Evolutionary conservation across 176 grass and related monocot genomes (phyloP), one percentile per base, ranked within the genome.

Genomic region (Sorghum bicolor): DNA sequence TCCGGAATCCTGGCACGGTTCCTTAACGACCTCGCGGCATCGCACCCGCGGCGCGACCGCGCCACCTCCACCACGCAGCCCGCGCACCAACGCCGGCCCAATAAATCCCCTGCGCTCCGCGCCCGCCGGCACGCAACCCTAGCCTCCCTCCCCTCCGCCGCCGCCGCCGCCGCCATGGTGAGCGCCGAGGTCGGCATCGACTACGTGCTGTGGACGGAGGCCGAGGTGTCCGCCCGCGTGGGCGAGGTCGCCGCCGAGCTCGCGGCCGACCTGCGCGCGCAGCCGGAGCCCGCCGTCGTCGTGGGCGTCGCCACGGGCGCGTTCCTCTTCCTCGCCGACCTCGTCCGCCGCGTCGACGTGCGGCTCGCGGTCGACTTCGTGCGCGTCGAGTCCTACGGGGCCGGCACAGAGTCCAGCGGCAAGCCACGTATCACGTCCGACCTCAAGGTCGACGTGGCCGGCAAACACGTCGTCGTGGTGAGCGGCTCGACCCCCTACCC

Each of bases 351-450:
- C 89, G 83, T 98, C 67, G 80, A 70, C 69, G 29, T 26, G 44
- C 93, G 78, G n/a, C 78, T 93, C 73, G 65, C 58, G 16, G 70
- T 98, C 67, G 96, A 98, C 76, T 73, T 98, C 69, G 77, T 98
- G 53, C 92, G 96, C 63, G 85, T 79, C 44, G 93, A 98, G 91
- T 98, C 96, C 74, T 98, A 98, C 72, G 96, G 96, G 38, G 88
- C 45, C 12, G 96, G 87, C 25, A 95, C 89, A 10, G 93, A 90
- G 85, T 95, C 96, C 40, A 88, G 78, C 84, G 91, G 93, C 10
- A 63, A 48, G 37, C 93, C 93, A 1, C 70, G 57, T 77, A 86
- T 98, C 78, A 95, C 93, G 3, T 53, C 93, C 69, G 93, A 98
- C 69, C 85, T 98, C 62, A 98, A 98, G 85, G 70, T 95, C 84